Base-by-base conservation (phyloP, 768 basidiomycete genomes). In the Tulasnella sp. region DNA sequence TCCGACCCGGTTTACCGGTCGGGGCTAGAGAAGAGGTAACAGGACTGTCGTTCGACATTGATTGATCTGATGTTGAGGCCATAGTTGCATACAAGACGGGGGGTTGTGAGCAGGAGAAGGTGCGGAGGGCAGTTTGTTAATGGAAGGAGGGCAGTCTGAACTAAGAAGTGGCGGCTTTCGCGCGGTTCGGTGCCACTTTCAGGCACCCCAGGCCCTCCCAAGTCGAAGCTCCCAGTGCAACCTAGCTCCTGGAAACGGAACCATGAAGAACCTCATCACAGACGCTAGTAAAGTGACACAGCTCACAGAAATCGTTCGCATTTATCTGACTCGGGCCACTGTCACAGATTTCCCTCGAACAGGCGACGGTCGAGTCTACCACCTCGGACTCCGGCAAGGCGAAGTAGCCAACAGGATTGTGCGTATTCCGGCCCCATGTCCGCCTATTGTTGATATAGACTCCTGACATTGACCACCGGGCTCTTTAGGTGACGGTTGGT, bases 401-500 rank as follows among this genome's bases (percentile, higher is more conserved):
- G 92, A 95, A 83, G 90, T 95, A 18, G 91, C 93, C 57, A 93
- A 93, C 83, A 89, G 92, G 77, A 91, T 94, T 80, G 91, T 93
- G 83, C n/a, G 79, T 55, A 42, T 13, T 23, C 35, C 74, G 15
- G 46, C 9, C 39, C n/a, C 20, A 5, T 5, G 10, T 23, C 39
- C 16, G 6, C 37, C 37, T 35, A 40, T 44, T 55, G 9, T 51
- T 16, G 10, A 44, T 48, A 3, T 37, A 78, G 2, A 57, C 72
- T 3, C 0, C 48, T 9, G 5, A 44, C 29, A 26, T 29, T 71
- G 5, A 29, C 10, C 16, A 42, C 67, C 7, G 39, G 26, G 6
- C 69, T 32, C n/a, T 40, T 7, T 74, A 93, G 93, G 83, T 92
- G 26, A 93, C 92, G 0, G 92, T 94, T 46, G 93, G 93, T 61